A percentile compares a stretch with the other conserved stretches of the same genome.
These are phyloP conservation scores for Iberis amara DNA, from an alignment of 441 rosid genomes.

Conservation along the genomic window DNA sequence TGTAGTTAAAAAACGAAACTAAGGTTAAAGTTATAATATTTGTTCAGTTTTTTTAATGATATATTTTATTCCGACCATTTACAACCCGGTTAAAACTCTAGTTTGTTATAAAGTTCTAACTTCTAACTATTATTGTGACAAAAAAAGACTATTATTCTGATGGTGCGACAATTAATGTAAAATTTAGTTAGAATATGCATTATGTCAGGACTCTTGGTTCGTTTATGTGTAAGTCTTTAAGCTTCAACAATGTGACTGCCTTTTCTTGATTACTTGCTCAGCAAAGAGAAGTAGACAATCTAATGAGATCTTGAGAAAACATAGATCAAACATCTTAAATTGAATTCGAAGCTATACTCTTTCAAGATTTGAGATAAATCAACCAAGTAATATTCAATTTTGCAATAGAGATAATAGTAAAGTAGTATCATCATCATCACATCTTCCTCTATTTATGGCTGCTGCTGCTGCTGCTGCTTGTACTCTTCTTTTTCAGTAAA, in stretches of 20 bases:
- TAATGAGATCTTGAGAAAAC: conserved; percentile 5
- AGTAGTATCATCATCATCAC: background rate
- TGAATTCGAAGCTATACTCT: conserved; percentile 10
- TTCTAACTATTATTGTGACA: too few species aligned
- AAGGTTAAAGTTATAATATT: too few species aligned
- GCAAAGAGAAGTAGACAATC: background rate
- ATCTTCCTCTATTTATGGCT: conserved; percentile 44
- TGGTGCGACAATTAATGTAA: too few species aligned
- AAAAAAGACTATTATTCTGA: too few species aligned
- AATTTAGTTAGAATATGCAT: too few species aligned
- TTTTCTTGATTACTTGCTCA: background rate
- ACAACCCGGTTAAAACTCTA: too few species aligned
- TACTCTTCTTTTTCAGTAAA: conserved; percentile 72
- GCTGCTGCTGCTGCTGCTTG: conserved; percentile 30
- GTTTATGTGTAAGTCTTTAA: background rate
- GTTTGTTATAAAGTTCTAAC: too few species aligned
- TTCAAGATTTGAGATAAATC: conserved; percentile 21
- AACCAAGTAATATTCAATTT: conserved; percentile 18
- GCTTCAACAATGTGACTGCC: conserved; percentile 8
- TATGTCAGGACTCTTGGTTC: background rate
- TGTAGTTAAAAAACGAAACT: too few species aligned
- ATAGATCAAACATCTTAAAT: conserved; percentile 12
- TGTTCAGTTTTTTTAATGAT: too few species aligned
- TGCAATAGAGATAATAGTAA: conserved; percentile 1
- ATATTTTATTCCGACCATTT: too few species aligned